Evolutionary conservation across 2,329 filamentous ascomycete genomes (phyloP).

Genomic region (Madurella fahalii): DNA sequence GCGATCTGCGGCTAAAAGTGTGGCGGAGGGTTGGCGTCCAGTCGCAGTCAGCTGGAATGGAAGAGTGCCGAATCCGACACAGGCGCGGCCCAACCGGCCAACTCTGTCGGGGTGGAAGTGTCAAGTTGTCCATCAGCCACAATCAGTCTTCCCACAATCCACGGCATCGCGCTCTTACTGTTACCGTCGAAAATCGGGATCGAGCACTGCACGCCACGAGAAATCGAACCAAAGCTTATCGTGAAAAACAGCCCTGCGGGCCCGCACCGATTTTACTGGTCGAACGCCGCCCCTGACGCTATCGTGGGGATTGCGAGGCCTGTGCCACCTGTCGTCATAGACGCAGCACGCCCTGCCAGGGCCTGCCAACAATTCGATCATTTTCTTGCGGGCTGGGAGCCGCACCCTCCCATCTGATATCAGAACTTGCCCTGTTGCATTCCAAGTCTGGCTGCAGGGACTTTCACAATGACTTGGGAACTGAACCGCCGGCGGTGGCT

Average conservation of each 20-base stretch:
- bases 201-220: neutral
- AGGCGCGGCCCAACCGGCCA: too few relatives aligned
- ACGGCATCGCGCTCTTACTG: neutral
- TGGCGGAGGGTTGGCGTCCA: too few relatives aligned
- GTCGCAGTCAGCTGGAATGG: too few relatives aligned
- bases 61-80: too few relatives aligned
- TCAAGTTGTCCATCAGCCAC: neutral
- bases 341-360: neutral
- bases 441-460: neutral
- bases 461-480: conserved; percentile 53
- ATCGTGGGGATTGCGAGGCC: neutral
- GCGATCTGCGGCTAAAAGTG: too few relatives aligned
- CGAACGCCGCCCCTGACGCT: conserved; percentile 5
- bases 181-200: too few relatives aligned
- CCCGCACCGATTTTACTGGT: neutral
- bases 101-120: too few relatives aligned
- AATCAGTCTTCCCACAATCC: neutral
- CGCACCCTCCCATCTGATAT: conserved; percentile 5
- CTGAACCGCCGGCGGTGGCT: conserved; percentile 57
- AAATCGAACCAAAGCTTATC: neutral
- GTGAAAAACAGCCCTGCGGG: conserved; percentile 5
- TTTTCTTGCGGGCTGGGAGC: conserved; percentile 2
- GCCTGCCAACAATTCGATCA: conserved; percentile 8
- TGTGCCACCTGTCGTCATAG: conserved; percentile 23
- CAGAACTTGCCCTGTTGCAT: neutral